Evolutionary conservation across 352 stramenopile species (phyloP).

Genomic region (Phytopythium montanum): DNA sequence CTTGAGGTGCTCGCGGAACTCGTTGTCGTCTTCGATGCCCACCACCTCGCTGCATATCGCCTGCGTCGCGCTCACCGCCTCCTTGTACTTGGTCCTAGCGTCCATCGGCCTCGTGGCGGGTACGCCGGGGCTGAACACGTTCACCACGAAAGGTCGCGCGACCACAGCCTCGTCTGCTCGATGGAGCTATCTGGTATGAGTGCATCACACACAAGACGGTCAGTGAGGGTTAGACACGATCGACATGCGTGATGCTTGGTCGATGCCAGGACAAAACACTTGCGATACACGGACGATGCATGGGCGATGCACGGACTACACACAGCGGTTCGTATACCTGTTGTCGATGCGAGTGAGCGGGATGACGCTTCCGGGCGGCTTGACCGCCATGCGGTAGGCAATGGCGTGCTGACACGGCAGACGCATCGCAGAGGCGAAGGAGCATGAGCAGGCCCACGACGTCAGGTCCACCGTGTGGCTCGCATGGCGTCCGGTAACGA

Average conservation of each 20-base stretch:
- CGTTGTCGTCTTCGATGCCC: constrained; percentile 8
- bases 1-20: neutral
- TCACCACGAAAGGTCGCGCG: neutral
- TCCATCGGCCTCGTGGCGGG: neutral
- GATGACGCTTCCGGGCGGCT: constrained; percentile 4
- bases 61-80: constrained; percentile 5
- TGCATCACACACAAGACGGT: neutral
- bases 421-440: constrained; percentile 11
- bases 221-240: too few species aligned
- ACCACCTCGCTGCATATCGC: constrained; percentile 6
- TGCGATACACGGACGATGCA: neutral
- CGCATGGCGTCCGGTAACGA: neutral
- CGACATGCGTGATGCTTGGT: neutral
- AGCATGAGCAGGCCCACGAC: constrained; percentile 13
- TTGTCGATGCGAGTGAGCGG: constrained; percentile 5
- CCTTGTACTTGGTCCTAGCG: constrained; percentile 10
- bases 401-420: constrained; percentile 20
- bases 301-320: neutral
- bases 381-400: constrained; percentile 10
- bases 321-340: neutral
- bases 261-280: neutral
- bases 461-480: neutral
- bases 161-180: neutral
- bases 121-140: constrained; percentile 1
- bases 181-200: neutral